Percentiles rank a stretch among this genome's conserved stretches.
These are phyloP conservation scores for Myriosclerotinia duriaeana DNA, from an alignment of 2,329 filamentous ascomycete species.

Conservation along the genomic window DNA sequence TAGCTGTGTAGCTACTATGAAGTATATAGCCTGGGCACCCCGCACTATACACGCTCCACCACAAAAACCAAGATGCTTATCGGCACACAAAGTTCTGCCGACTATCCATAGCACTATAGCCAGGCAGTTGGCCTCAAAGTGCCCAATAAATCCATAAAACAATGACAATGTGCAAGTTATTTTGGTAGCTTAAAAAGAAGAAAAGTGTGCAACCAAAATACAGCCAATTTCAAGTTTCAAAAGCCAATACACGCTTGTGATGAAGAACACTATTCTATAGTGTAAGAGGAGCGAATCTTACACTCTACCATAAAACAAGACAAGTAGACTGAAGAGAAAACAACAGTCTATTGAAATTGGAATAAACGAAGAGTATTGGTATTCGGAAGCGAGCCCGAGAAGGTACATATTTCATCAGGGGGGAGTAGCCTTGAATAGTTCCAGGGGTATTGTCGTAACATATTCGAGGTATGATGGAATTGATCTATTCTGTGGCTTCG, in stretches of 20 bases:
- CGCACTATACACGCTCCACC: neutral
- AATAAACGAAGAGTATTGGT: neutral
- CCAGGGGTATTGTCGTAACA: neutral
- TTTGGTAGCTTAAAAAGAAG: neutral
- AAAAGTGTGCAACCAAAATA: neutral
- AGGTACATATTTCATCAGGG: neutral
- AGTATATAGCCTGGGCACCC: neutral
- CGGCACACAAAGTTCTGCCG: neutral
- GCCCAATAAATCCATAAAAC: neutral
- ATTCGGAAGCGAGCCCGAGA: neutral
- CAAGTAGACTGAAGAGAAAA: neutral
- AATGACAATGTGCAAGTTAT: neutral
- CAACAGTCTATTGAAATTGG: neutral
- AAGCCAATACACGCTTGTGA: constrained; percentile 2
- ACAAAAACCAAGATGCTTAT: neutral
- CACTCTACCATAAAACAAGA: neutral
- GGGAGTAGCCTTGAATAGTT: neutral
- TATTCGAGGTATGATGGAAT: constrained; percentile 19
- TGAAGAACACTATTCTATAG: neutral
- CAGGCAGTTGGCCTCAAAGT: neutral
- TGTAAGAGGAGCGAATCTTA: neutral
- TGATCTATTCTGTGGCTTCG: constrained; percentile 32
- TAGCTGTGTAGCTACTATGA: neutral
- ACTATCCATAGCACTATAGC: neutral
- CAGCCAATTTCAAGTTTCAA: neutral